These are phyloP conservation scores for Ceratocystis variospora DNA, from an alignment of 2,329 filamentous ascomycete species.

Conservation along the genomic window DNA sequence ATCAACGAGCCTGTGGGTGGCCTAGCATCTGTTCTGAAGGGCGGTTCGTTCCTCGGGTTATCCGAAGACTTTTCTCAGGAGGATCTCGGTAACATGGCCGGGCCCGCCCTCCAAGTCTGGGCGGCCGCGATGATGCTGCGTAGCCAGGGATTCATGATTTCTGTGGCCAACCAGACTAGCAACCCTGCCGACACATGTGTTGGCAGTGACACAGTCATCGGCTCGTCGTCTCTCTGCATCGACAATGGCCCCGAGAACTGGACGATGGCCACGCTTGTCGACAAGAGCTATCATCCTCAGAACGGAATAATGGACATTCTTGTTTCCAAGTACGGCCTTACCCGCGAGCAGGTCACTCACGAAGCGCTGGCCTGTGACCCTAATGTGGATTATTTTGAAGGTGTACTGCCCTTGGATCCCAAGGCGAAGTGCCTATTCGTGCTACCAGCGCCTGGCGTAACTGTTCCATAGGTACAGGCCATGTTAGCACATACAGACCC, in stretches of 20 bases:
- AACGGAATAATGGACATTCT: constrained; percentile 16
- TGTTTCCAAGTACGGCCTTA: constrained; percentile 18
- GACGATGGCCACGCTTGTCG: constrained; percentile 13
- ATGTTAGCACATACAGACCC: background rate
- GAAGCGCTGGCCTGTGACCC: constrained; percentile 15
- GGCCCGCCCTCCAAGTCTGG: constrained; percentile 14
- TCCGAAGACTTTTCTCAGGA: constrained; percentile 19
- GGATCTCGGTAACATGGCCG: constrained; percentile 14
- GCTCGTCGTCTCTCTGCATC: constrained; percentile 9
- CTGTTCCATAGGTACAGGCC: background rate
- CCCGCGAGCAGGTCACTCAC: constrained; percentile 11
- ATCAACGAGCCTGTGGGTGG: constrained; percentile 16
- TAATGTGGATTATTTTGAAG: constrained; percentile 9
- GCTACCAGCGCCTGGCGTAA: constrained; percentile 10
- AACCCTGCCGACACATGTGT: constrained; percentile 6
- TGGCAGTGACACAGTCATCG: constrained; percentile 9
- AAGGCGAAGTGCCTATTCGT: constrained; percentile 13
- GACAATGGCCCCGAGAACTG: constrained; percentile 6
- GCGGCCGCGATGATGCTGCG: constrained; percentile 17
- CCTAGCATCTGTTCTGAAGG: constrained; percentile 12
- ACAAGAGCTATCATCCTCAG: constrained; percentile 12
- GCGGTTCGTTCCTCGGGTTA: constrained; percentile 19
- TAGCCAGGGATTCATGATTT: constrained; percentile 17
- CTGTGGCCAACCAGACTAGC: constrained; percentile 4
- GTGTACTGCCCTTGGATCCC: constrained; percentile 7